phyloP scores from a whole-genome alignment of 2,329 filamentous ascomycete genomes.

The Fusarium guadeloupense region DNA sequence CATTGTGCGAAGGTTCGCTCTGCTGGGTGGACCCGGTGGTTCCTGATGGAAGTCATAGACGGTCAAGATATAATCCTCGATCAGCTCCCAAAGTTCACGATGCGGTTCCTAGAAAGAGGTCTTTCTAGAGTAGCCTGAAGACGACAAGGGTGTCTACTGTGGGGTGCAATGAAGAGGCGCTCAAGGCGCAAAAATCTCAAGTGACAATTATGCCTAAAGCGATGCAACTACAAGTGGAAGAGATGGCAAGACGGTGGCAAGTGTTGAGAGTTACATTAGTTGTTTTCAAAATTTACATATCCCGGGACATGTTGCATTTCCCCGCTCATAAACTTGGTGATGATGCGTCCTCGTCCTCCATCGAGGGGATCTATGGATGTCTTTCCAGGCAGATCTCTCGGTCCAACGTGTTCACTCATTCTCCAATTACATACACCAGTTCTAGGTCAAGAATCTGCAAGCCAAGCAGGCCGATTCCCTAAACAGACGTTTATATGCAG shows the following conservation, averaged over 20 bases:
- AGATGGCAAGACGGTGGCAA: slow-evolving; percentile 23
- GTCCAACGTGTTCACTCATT: not conserved
- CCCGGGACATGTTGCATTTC: slow-evolving; percentile 6
- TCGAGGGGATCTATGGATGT: not conserved
- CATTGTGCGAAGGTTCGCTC: slow-evolving; percentile 92
- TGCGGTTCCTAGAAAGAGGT: slow-evolving; percentile 1
- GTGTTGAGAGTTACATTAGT: slow-evolving; percentile 33
- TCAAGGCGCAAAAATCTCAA: slow-evolving; percentile 36
- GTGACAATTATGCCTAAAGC: slow-evolving; percentile 39
- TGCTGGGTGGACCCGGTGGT: slow-evolving; percentile 90
- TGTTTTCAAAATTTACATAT: slow-evolving; percentile 28
- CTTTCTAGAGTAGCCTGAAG: slow-evolving; percentile 4
- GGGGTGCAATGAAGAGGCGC: slow-evolving; percentile 31
- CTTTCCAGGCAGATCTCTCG: not conserved
- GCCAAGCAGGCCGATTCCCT: not conserved
- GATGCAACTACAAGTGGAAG: slow-evolving; percentile 31
- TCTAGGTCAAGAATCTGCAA: slow-evolving; percentile 1
- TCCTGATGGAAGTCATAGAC: slow-evolving; percentile 58
- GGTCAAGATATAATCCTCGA: slow-evolving; percentile 25
- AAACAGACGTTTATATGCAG: not conserved
- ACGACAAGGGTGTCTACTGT: not conserved
- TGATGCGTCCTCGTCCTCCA: slow-evolving; percentile 17
- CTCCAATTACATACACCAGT: not conserved
- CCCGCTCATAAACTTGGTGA: slow-evolving; percentile 4
- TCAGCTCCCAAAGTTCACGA: slow-evolving; percentile 10